Percentiles rank a stretch among this genome's conserved stretches.
These are phyloP conservation scores for Calonectria ilicicola DNA, from an alignment of 2,329 filamentous ascomycete genomes.

Conservation along the genomic window DNA sequence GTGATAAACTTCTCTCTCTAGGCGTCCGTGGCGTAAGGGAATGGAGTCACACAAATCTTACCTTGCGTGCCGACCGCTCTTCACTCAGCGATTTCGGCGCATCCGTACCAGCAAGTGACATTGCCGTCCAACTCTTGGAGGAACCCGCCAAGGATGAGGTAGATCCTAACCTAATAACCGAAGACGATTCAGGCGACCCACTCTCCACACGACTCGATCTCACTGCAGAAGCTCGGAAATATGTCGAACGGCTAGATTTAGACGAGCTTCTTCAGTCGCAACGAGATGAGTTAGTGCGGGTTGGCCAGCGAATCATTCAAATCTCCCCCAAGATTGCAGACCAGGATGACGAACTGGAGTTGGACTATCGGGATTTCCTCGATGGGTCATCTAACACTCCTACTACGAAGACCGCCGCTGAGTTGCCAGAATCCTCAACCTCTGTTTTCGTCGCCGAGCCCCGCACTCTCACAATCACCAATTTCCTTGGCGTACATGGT, in stretches of 20 bases:
- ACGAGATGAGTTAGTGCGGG: constrained; percentile 26
- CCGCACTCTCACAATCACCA: constrained; percentile 29
- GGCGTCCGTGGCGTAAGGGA: constrained; percentile 25
- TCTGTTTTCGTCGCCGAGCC: constrained; percentile 34
- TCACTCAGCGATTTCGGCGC: constrained; percentile 18
- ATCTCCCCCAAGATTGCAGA: constrained; percentile 7
- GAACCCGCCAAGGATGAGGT: not conserved
- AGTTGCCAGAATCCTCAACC: constrained; percentile 8
- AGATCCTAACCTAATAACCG: not conserved
- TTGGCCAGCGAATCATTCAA: constrained; percentile 35
- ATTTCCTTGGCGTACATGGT: constrained; percentile 38
- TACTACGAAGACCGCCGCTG: constrained; percentile 11
- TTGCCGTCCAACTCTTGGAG: constrained; percentile 17
- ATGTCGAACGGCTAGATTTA: constrained; percentile 24
- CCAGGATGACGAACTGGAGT: not conserved
- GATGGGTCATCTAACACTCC: constrained; percentile 10
- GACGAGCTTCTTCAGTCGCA: constrained; percentile 20
- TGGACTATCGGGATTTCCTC: constrained; percentile 28
- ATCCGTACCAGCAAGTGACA: constrained; percentile 32
- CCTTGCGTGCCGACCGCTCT: not conserved
- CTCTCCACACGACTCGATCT: constrained; percentile 15
- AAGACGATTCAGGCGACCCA: not conserved
- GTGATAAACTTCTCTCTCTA: constrained; percentile 32
- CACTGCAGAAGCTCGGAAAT: constrained; percentile 20
- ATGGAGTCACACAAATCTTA: constrained; percentile 16